Evolutionary conservation across 768 basidiomycete species (phyloP).

Genomic region (Mycena alexandri): DNA sequence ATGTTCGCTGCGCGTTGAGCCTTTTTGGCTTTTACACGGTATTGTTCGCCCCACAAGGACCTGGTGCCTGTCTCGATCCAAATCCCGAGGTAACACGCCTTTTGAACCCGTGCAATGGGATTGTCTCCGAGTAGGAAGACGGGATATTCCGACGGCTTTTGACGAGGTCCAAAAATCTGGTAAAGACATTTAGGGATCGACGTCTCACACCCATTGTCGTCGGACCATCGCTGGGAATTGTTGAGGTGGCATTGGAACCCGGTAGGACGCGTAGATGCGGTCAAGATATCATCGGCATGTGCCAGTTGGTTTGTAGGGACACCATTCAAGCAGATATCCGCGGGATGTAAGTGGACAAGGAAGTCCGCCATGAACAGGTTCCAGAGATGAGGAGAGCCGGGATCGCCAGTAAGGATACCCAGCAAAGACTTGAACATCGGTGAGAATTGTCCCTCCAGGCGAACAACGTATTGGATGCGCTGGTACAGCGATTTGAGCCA

Average conservation of each 20-base stretch:
- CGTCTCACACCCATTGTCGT: too few relatives aligned
- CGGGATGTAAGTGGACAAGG: neutral
- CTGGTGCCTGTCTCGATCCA: too few relatives aligned
- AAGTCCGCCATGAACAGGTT: constrained; percentile 36
- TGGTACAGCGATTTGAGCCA: constrained; percentile 34
- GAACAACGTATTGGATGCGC: constrained; percentile 27
- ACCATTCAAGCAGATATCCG: constrained; percentile 24
- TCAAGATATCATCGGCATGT: constrained; percentile 32
- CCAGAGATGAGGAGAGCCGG: constrained; percentile 33
- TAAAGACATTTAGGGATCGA: constrained; percentile 9
- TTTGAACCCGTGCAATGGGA: too few relatives aligned
- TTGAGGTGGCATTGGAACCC: constrained; percentile 16
- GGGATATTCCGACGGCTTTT: too few relatives aligned
- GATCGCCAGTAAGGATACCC: constrained; percentile 34
- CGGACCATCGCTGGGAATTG: neutral
- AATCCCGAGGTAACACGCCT: too few relatives aligned
- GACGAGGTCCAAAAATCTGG: constrained; percentile 1
- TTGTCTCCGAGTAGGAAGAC: too few relatives aligned
- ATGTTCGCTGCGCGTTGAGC: too few relatives aligned
- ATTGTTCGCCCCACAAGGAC: too few relatives aligned
- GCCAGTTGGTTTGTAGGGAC: too few relatives aligned
- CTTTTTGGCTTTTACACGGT: too few relatives aligned
- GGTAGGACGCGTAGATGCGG: neutral
- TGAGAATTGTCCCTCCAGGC: constrained; percentile 12
- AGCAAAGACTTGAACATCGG: constrained; percentile 27